phyloP scores from a whole-genome alignment of 192 early-diverging fungal species.

The Phycomyces nitens region DNA sequence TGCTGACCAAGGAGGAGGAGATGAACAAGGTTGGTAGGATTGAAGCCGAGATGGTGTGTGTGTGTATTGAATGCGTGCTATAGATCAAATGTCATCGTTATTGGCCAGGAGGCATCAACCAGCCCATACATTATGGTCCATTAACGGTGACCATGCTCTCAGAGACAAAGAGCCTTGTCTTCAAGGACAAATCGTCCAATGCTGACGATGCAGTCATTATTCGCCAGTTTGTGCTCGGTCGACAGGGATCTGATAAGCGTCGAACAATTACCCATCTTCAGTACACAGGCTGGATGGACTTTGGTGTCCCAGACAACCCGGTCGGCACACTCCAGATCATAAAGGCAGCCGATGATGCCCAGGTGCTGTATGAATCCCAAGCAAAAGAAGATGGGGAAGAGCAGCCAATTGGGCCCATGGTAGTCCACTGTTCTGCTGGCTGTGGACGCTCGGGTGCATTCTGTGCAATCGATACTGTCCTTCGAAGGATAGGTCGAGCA shows the following conservation, averaged over 20 bases:
- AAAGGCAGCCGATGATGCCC: constrained; percentile 43
- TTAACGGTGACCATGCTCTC: constrained; percentile 50
- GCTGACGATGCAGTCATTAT: constrained; percentile 54
- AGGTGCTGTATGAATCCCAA: constrained; percentile 6
- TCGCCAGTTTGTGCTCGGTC: constrained; percentile 45
- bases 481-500: constrained; percentile 36
- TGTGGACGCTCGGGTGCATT: constrained; percentile 62
- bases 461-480: constrained; percentile 52
- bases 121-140: constrained; percentile 44
- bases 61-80: not conserved
- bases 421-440: constrained; percentile 54
- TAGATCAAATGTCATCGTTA: constrained; percentile 83
- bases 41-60: not conserved
- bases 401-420: constrained; percentile 17
- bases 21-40: constrained; percentile 56
- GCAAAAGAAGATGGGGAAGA: not conserved
- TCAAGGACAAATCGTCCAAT: constrained; percentile 12
- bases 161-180: constrained; percentile 43
- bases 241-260: not conserved
- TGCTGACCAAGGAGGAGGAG: constrained; percentile 93
- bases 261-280: constrained; percentile 76
- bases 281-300: constrained; percentile 90
- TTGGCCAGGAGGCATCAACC: constrained; percentile 66
- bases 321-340: constrained; percentile 58
- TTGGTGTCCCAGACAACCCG: constrained; percentile 69